These are phyloP conservation scores for Metschnikowia continentalis DNA, from an alignment of 805 yeast genomes.

Conservation along the genomic window DNA sequence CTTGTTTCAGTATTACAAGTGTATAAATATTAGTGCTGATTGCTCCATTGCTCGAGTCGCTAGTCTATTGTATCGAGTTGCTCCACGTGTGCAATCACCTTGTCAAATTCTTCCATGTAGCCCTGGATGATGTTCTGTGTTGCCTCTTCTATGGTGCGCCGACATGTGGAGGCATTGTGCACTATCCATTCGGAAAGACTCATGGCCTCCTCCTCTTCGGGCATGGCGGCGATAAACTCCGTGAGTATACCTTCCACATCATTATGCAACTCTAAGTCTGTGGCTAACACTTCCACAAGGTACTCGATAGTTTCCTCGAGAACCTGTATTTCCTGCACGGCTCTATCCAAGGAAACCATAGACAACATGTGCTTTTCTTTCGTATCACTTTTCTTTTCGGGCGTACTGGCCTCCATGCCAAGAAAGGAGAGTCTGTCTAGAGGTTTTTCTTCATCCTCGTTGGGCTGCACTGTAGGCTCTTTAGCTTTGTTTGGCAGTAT, in stretches of 20 bases:
- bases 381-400: slow-evolving; percentile 2
- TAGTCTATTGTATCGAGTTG: slow-evolving; percentile 21
- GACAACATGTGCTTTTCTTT: background rate
- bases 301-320: slow-evolving; percentile 36
- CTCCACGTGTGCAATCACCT: slow-evolving; percentile 45
- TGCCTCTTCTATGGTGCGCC: slow-evolving; percentile 42
- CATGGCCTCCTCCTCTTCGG: slow-evolving; percentile 63
- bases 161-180: slow-evolving; percentile 52
- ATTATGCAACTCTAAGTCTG: slow-evolving; percentile 45
- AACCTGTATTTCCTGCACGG: slow-evolving; percentile 9
- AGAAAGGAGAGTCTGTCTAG: slow-evolving; percentile 7
- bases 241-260: slow-evolving; percentile 66
- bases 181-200: slow-evolving; percentile 68
- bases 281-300: slow-evolving; percentile 29
- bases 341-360: slow-evolving; percentile 3
- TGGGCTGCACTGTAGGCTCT: background rate
- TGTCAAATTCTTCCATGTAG: slow-evolving; percentile 45
- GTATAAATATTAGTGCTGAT: too few relatives aligned
- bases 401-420: slow-evolving; percentile 14
- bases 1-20: too few relatives aligned
- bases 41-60: background rate
- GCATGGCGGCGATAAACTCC: slow-evolving; percentile 62
- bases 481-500: background rate
- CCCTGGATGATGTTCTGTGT: slow-evolving; percentile 45
- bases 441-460: background rate